Evolutionary conservation across 306 rosid genomes (phyloP), one percentile per base, ranked within the genome.

Genomic region (Prunus persica): DNA sequence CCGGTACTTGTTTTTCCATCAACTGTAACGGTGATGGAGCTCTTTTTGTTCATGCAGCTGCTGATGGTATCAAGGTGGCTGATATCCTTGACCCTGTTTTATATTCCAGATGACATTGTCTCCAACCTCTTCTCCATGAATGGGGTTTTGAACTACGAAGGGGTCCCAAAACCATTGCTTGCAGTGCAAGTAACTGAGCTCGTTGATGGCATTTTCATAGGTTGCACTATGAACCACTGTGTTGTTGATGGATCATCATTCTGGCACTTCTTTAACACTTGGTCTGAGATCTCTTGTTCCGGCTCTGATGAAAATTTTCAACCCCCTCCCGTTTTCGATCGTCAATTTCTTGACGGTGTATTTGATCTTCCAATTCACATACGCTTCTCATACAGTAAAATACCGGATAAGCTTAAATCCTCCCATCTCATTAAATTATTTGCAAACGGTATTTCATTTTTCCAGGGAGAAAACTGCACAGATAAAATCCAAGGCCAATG

Each of bases 181-280:
- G 61, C 27, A 0, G 75, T 32, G 13, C 90, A 88, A 64, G 87
- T 86, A 5, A 88, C 87, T 0, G 86, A 86, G 87, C 57, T 88
- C 0, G n/a, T 58, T 24, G 89, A 88, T 58, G 88, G 85, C 13
- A 4, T 81, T 47, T 83, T 85, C 76, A 66, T 88, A 2, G 91
- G 71, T 6, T 51, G 74, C 56, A 2, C 83, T 2, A 43, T 79
- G 1, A 81, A 83, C 60, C 91, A 88, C 8, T 22, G 15, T 0
- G 82, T 34, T 10, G 79, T 28, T 0, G 88, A 85, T 15, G 88
- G 88, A 65, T 64, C 65, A 5, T 77, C 82, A 24, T 77, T 81
- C 47, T 85, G 85, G 88, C 74, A 67, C 64, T 86, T 87, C 70
- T 51, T 84, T 18, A 82, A 87, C 50, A 74, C 86, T 5, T 87